Conservation (phyloP, 805 yeast genomes). For the Lachancea dasiensis region DNA sequence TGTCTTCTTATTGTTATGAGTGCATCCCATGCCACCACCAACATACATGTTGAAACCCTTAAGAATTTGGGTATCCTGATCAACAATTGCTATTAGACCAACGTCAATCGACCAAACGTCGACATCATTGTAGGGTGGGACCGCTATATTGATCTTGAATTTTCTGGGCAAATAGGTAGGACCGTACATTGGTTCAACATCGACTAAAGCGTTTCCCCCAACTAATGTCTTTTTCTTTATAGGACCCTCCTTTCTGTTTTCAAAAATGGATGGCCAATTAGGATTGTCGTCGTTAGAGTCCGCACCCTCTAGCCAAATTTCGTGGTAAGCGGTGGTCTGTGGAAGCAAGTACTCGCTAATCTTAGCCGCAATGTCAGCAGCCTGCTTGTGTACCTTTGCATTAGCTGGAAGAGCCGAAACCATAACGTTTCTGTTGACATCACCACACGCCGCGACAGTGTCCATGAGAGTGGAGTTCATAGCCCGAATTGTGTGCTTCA, state of each 20-base stretch:
- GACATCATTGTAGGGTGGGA: conserved; percentile 94
- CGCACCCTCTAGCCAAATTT: conserved; percentile 88
- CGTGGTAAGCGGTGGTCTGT: conserved; percentile 91
- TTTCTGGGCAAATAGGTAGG: conserved; percentile 88
- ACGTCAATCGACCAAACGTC: conserved; percentile 95
- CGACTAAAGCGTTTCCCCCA: conserved; percentile 78
- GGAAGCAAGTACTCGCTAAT: conserved; percentile 85
- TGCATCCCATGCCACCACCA: conserved; percentile 99
- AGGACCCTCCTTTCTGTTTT: conserved; percentile 66
- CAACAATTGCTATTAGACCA: conserved; percentile 83
- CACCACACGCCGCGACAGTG: conserved; percentile 97
- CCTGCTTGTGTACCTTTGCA: conserved; percentile 73
- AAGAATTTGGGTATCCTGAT: conserved; percentile 50
- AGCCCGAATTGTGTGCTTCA: conserved; percentile 87
- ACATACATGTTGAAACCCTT: conserved; percentile 82
- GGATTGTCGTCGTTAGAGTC: conserved; percentile 62
- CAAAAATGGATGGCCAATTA: conserved; percentile 60
- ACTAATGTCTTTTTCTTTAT: conserved; percentile 75
- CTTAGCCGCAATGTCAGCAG: conserved; percentile 52
- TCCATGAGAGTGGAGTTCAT: conserved; percentile 89
- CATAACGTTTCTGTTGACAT: conserved; percentile 95
- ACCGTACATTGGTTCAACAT: conserved; percentile 83
- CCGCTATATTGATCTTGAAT: conserved; percentile 89
- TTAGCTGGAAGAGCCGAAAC: conserved; percentile 83
- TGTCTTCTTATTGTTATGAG: conserved; percentile 94